Base-by-base conservation (phyloP, 139 green algal genomes). In the Marvania coccoides region DNA sequence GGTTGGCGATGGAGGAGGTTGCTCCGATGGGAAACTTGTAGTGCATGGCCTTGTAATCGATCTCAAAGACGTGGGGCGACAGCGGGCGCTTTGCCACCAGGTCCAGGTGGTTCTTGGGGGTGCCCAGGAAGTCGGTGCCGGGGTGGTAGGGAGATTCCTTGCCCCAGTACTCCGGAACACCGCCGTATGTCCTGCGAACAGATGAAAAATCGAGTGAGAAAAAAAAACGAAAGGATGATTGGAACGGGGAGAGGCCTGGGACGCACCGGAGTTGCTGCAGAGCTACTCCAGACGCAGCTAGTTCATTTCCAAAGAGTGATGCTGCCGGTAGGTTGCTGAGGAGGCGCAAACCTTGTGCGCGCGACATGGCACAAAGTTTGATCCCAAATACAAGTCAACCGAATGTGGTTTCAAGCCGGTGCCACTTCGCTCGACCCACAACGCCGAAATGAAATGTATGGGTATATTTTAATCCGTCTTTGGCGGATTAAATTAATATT, bases 1-100 rank as follows among this genome's bases (percentile, higher is more conserved):
- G 74, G 74, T 97, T 98, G 12, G 81, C 72, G 64, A 98, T 92
- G 5, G 91, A 97, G 34, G 73, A 88, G 0, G 96, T 37, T 4
- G 92, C 90, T 1, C 78, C 85, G 47, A 87, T 48, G 1, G 92
- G 92, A 40, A 98, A 87, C 67, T 93, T 93, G 77, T 98, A 98
- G 71, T 98, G 92, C 6, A 78, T 57, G 23, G 69, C 42, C 37
- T 73, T 57, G 35, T 72, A 72, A 70, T 91, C 83, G 24, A 95
- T 75, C 55, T 91, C 86, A 58, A 97, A 84, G 12, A 98, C 88
- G 63, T 98, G 85, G 2, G 92, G 92, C 0, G 89, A 95, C 13
- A 96, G 68, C 1, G 92, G 92, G 36, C 92, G 85, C 75, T 93
- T 92, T n/a, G 88, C 63, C 36, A 87, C 72, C 2, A 91, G 76